These are phyloP conservation scores for Streptanthus diversifolius DNA, from an alignment of 345 rosid species.

Conservation along the genomic window DNA sequence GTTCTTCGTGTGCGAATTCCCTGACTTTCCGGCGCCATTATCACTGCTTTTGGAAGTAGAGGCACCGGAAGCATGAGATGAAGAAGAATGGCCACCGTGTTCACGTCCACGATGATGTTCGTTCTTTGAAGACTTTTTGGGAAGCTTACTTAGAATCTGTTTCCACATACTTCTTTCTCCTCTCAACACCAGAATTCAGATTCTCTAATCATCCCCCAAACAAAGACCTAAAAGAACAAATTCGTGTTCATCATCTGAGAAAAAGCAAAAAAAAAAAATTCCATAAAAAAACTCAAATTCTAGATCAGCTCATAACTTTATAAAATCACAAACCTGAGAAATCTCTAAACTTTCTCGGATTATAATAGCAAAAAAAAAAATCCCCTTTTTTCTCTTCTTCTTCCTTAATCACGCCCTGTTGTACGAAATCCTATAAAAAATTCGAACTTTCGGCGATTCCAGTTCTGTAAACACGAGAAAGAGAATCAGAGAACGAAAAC, in stretches of 20 bases:
- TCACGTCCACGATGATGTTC: constrained; percentile 55
- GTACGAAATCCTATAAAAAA: background rate
- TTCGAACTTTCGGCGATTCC: constrained; percentile 27
- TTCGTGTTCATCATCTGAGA: constrained; percentile 10
- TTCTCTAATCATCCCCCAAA: constrained; percentile 16
- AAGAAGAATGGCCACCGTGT: constrained; percentile 41
- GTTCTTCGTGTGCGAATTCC: constrained; percentile 17
- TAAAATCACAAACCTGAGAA: constrained; percentile 30
- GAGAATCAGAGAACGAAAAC: constrained; percentile 24
- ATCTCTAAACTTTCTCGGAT: constrained; percentile 18
- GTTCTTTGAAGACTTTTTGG: constrained; percentile 71
- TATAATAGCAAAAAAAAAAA: constrained; percentile 24
- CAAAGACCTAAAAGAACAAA: constrained; percentile 15
- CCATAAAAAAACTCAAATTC: constrained; percentile 12
- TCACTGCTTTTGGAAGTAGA: constrained; percentile 45
- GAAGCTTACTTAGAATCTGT: constrained; percentile 80
- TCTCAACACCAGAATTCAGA: constrained; percentile 22
- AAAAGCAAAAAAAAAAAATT: background rate
- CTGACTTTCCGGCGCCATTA: constrained; percentile 21
- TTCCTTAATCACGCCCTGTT: constrained; percentile 17
- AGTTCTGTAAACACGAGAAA: background rate
- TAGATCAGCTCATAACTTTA: constrained; percentile 20
- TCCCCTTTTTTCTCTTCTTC: background rate
- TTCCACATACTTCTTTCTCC: constrained; percentile 51
- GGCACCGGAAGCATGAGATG: constrained; percentile 33